Evolutionary conservation across 768 basidiomycete species (phyloP).

Genomic region (Leccinum fibrillosum): DNA sequence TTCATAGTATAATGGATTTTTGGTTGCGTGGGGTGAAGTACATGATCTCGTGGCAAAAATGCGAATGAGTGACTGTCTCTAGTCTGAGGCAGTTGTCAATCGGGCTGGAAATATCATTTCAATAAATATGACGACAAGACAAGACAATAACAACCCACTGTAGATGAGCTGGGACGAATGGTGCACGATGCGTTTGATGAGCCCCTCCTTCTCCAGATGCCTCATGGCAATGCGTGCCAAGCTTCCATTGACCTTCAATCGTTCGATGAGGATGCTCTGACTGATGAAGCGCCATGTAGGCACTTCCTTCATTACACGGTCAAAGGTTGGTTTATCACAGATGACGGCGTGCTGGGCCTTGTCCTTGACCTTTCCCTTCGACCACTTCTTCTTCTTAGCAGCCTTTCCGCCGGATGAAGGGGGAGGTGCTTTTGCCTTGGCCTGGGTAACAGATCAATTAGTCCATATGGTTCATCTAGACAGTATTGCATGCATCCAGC

Average conservation of each 20-base stretch:
- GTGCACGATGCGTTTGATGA: constrained; percentile 96
- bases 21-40: constrained; percentile 32
- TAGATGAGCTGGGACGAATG: constrained; percentile 93
- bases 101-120: constrained; percentile 33
- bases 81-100: constrained; percentile 41
- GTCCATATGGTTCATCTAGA: constrained; percentile 16
- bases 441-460: constrained; percentile 40
- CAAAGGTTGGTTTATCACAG: constrained; percentile 89
- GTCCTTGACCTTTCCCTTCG: constrained; percentile 99
- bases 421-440: constrained; percentile 73
- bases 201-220: constrained; percentile 90
- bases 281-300: constrained; percentile 99
- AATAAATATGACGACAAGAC: background rate
- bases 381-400: constrained; percentile 99
- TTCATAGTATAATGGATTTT: constrained; percentile 23
- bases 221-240: constrained; percentile 88
- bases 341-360: constrained; percentile 97
- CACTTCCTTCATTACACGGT: constrained; percentile 96
- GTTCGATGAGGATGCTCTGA: constrained; percentile 97
- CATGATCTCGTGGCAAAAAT: constrained; percentile 34
- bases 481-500: constrained; percentile 22
- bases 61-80: constrained; percentile 22
- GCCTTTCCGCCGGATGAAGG: constrained; percentile 73
- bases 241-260: constrained; percentile 94
- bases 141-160: constrained; percentile 56